Conservation (phyloP, 148 eudicot species). For the Dianthus caryophyllus region DNA sequence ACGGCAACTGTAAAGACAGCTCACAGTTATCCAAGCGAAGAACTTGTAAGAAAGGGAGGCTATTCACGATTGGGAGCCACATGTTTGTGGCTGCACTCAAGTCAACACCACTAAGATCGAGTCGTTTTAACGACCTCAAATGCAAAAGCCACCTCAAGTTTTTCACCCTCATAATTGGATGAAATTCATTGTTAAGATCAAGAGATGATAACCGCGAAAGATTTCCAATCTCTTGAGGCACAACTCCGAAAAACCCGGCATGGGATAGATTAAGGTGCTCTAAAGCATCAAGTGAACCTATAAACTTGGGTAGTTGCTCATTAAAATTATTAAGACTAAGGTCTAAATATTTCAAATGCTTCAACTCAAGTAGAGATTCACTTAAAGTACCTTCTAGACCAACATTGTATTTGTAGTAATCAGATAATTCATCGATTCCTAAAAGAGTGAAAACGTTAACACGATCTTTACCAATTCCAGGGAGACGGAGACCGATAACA, state of each 20-base stretch:
- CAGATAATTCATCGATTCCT: too few relatives aligned
- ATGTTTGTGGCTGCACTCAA: not conserved
- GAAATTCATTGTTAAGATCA: not conserved
- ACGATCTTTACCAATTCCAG: too few relatives aligned
- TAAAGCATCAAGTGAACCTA: conserved; percentile 10
- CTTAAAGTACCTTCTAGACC: conserved; percentile 15
- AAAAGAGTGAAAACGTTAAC: too few relatives aligned
- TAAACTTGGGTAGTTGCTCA: conserved; percentile 12
- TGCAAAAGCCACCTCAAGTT: conserved; percentile 3
- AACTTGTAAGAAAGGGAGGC: conserved; percentile 13
- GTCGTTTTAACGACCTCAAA: not conserved
- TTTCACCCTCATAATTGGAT: not conserved
- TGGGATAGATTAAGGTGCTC: conserved; percentile 13
- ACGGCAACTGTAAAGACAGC: conserved; percentile 3
- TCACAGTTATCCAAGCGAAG: not conserved
- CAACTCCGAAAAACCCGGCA: not conserved
- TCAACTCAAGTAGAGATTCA: conserved; percentile 3
- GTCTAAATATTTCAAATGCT: conserved; percentile 16
- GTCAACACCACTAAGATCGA: not conserved
- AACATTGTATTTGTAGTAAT: not conserved
- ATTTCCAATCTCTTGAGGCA: conserved; percentile 9
- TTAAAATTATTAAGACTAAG: conserved; percentile 10
- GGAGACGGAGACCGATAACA: conserved; percentile 12
- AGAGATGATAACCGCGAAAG: conserved; percentile 16
- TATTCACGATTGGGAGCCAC: conserved; percentile 5